These are phyloP conservation scores for Zygnema cylindricum DNA, from an alignment of 139 green algal species.

Conservation along the genomic window DNA sequence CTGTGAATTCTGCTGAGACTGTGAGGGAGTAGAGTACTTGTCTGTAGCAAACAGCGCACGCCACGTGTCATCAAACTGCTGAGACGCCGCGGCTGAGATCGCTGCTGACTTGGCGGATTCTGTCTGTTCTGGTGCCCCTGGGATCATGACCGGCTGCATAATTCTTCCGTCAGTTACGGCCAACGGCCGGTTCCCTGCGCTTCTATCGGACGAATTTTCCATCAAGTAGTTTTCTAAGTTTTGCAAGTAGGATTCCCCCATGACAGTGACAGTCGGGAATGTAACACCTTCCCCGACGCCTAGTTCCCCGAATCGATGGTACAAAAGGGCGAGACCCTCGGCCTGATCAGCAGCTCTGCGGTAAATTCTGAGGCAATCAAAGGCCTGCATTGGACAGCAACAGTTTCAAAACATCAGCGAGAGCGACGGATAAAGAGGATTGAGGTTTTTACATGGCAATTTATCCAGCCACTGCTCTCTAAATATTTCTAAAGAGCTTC, in stretches of 20 bases:
- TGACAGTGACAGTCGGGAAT: constrained; percentile 2
- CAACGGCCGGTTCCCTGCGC: neutral
- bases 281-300: neutral
- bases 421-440: too few relatives aligned
- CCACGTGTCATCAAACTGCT: neutral
- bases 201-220: neutral
- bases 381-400: neutral
- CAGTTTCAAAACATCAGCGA: neutral
- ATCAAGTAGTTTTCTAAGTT: constrained; percentile 22
- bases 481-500: too few relatives aligned
- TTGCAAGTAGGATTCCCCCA: constrained; percentile 5
- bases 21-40: neutral
- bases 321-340: neutral
- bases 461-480: too few relatives aligned
- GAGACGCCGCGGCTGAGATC: neutral
- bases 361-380: neutral
- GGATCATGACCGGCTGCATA: neutral
- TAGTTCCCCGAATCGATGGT: neutral
- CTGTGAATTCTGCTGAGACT: neutral
- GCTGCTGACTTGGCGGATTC: neutral
- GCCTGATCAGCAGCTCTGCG: neutral
- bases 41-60: neutral
- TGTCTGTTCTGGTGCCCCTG: neutral
- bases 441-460: too few relatives aligned
- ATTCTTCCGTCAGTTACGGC: neutral